Evolutionary conservation across 345 rosid species (phyloP).

Genomic region (Toxicodendron radicans): DNA sequence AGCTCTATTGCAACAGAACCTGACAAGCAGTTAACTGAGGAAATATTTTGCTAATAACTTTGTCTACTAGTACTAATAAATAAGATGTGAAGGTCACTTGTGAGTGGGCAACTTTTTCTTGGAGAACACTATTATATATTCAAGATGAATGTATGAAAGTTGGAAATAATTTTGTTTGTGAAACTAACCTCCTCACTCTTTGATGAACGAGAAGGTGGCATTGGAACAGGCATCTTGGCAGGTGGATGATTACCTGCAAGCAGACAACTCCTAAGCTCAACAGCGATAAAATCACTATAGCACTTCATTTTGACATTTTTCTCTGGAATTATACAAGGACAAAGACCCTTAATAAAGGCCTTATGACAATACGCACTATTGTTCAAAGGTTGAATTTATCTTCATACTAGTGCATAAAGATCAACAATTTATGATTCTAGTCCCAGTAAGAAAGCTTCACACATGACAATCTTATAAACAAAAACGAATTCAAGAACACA

Average conservation of each 20-base stretch:
- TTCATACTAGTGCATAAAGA: slow-evolving; percentile 7
- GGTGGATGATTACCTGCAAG: slow-evolving; percentile 79
- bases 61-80: not conserved
- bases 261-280: slow-evolving; percentile 20
- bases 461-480: not conserved
- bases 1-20: not conserved
- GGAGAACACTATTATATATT: not conserved
- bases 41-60: not conserved
- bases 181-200: slow-evolving; percentile 67
- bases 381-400: not conserved
- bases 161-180: not conserved
- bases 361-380: not conserved
- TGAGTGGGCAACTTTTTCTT: not conserved
- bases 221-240: slow-evolving; percentile 82
- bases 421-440: slow-evolving; percentile 7
- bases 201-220: slow-evolving; percentile 57
- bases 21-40: not conserved
- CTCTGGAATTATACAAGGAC: not conserved
- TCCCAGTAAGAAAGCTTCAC: not conserved
- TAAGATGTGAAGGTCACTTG: not conserved
- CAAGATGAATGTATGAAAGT: slow-evolving; percentile 1
- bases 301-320: slow-evolving; percentile 1
- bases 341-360: too few species aligned
- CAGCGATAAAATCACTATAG: not conserved
- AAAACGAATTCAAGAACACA: slow-evolving; percentile 7